Evolutionary conservation across 331 rosid species (phyloP).

Genomic region (Dryas integrifolia): DNA sequence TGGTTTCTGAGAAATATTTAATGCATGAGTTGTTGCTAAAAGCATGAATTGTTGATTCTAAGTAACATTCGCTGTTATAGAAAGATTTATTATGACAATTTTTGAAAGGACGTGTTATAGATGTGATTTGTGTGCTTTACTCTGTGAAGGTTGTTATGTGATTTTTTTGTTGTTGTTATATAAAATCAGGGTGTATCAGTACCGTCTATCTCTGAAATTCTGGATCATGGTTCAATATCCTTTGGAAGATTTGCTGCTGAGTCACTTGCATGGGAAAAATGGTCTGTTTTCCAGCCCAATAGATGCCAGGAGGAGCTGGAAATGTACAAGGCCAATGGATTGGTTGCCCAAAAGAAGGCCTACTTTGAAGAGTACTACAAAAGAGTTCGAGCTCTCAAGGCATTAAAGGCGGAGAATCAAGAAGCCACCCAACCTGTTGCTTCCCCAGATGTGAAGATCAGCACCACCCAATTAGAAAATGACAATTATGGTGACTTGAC

Average conservation of each 20-base stretch:
- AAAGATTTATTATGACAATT: neutral
- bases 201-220: constrained; percentile 14
- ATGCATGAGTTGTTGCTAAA: neutral
- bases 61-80: neutral
- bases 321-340: constrained; percentile 35
- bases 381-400: constrained; percentile 29
- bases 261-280: constrained; percentile 38
- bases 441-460: neutral
- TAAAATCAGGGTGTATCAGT: constrained; percentile 9
- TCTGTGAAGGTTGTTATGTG: neutral
- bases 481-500: neutral
- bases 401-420: constrained; percentile 16
- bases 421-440: constrained; percentile 9
- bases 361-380: constrained; percentile 37
- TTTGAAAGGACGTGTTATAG: neutral
- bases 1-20: neutral
- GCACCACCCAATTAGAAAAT: neutral
- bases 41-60: neutral
- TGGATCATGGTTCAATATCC: constrained; percentile 38
- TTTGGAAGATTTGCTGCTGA: constrained; percentile 39
- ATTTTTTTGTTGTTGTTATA: constrained; percentile 1
- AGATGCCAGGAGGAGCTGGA: constrained; percentile 39
- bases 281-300: constrained; percentile 38
- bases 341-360: constrained; percentile 44
- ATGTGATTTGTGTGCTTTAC: neutral